Conservation (phyloP, 176 grass and related monocot species). For the Stipa capillata region DNA sequence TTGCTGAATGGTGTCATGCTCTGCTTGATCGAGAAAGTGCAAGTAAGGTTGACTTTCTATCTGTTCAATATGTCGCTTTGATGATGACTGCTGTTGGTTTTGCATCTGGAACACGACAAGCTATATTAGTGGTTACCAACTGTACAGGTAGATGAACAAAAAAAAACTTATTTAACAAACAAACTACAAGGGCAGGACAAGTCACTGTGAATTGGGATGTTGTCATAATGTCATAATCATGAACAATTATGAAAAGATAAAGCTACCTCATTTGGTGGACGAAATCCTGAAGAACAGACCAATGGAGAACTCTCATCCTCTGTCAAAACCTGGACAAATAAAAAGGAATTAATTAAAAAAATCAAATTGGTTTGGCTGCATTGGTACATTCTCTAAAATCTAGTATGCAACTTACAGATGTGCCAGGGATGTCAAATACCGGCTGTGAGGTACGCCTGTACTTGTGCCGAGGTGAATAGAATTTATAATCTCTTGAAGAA, state of each 20-base stretch:
- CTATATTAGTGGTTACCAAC: background rate
- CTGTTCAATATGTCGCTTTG: conserved; percentile 50
- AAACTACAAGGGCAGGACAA: background rate
- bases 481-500: conserved; percentile 82
- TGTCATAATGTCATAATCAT: conserved; percentile 6
- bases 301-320: conserved; percentile 59
- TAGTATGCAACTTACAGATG: conserved; percentile 39
- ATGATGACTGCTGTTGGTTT: conserved; percentile 43
- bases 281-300: conserved; percentile 56
- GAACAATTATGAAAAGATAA: background rate
- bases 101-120: conserved; percentile 37
- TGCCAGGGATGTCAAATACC: conserved; percentile 46
- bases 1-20: conserved; percentile 50
- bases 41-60: conserved; percentile 40
- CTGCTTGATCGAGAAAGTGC: conserved; percentile 56
- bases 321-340: conserved; percentile 45
- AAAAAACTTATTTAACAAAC: background rate
- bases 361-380: background rate
- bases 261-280: conserved; percentile 55
- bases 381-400: background rate
- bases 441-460: conserved; percentile 53
- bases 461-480: conserved; percentile 82
- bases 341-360: background rate
- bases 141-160: background rate
- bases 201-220: conserved; percentile 4